These are phyloP conservation scores for Lentinula detonsa DNA, from an alignment of 768 basidiomycete species.

Conservation along the genomic window DNA sequence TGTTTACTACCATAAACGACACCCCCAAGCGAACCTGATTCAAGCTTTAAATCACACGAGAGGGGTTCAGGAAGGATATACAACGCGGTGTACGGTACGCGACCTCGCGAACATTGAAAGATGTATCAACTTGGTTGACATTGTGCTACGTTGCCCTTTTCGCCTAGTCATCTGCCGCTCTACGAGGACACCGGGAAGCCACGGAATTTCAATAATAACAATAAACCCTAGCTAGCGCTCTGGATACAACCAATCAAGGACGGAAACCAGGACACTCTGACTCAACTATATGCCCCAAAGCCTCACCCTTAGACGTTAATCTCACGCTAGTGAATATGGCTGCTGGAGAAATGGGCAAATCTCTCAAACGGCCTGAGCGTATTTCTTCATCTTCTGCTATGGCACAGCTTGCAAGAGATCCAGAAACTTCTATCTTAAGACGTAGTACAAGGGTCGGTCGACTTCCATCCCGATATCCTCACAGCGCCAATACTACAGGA, in stretches of 20 bases:
- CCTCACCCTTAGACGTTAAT: background rate
- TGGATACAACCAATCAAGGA: background rate
- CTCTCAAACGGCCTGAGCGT: background rate
- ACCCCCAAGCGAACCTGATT: background rate
- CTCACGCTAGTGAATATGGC: background rate
- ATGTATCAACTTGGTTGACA: background rate
- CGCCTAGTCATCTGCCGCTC: background rate
- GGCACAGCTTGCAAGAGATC: background rate
- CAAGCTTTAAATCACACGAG: background rate
- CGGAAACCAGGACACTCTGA: background rate
- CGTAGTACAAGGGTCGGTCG: conserved; percentile 1
- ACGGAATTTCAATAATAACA: background rate
- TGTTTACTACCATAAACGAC: background rate
- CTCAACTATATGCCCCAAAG: background rate
- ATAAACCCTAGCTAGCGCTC: conserved; percentile 1
- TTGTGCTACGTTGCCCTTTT: background rate
- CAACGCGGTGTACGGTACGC: background rate
- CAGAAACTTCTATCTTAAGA: background rate
- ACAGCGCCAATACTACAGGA: background rate
- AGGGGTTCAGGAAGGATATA: background rate
- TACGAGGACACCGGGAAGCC: background rate
- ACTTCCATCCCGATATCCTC: background rate
- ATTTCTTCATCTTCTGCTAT: background rate
- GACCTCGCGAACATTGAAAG: too few relatives aligned
- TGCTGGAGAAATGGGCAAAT: background rate